These are phyloP conservation scores for Clohesyomyces aquaticus DNA, from an alignment of 495 filamentous ascomycete genomes.

Conservation along the genomic window DNA sequence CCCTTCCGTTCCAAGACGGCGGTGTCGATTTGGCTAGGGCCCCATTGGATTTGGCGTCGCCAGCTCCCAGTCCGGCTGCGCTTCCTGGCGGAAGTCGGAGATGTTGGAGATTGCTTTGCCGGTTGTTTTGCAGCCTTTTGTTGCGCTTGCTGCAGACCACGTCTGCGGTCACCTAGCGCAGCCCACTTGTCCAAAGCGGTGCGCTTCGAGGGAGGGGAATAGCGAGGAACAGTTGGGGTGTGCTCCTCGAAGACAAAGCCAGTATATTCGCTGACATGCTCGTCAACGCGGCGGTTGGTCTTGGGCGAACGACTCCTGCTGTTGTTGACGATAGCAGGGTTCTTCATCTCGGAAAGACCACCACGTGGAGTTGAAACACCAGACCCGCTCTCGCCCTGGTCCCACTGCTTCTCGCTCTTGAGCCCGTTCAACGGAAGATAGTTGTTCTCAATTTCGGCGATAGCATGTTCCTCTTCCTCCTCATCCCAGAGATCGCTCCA, in stretches of 20 bases:
- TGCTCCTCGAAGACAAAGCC: constrained; percentile 71
- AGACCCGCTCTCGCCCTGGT: constrained; percentile 31
- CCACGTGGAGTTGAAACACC: constrained; percentile 45
- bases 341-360: constrained; percentile 46
- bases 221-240: constrained; percentile 54
- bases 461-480: constrained; percentile 64
- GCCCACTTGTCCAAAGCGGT: constrained; percentile 82
- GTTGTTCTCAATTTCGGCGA: constrained; percentile 41
- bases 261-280: constrained; percentile 61
- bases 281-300: constrained; percentile 20
- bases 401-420: constrained; percentile 42
- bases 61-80: constrained; percentile 41
- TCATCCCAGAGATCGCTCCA: constrained; percentile 98
- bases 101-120: constrained; percentile 31
- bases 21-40: constrained; percentile 31
- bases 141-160: constrained; percentile 55
- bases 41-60: constrained; percentile 35
- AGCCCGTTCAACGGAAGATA: constrained; percentile 21
- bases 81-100: constrained; percentile 36
- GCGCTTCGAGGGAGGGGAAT: constrained; percentile 58
- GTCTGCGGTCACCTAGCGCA: constrained; percentile 76
- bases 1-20: constrained; percentile 39
- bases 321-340: constrained; percentile 43
- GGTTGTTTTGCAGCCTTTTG: constrained; percentile 38
- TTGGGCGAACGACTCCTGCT: constrained; percentile 41